Conservation (phyloP, 202 grass and related monocot species). For the Musa balbisiana region DNA sequence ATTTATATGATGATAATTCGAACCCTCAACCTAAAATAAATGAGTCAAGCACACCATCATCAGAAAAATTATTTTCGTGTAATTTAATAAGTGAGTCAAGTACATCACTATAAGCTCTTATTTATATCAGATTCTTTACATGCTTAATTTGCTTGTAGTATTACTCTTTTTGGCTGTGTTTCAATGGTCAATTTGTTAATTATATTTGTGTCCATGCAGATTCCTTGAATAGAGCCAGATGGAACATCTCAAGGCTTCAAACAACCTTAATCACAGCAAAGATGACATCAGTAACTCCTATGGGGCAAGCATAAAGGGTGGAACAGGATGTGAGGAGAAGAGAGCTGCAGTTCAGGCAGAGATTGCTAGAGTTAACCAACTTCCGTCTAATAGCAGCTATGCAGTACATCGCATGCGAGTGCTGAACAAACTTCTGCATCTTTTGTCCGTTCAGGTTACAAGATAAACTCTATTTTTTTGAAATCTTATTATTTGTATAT, state of each 20-base stretch:
- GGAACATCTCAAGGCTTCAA: neutral
- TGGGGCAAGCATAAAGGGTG: neutral
- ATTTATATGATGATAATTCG: too few relatives aligned
- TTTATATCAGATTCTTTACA: neutral
- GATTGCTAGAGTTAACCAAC: slow-evolving; percentile 42
- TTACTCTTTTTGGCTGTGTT: neutral
- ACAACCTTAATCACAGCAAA: neutral
- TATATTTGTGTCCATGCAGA: neutral
- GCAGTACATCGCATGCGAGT: slow-evolving; percentile 66
- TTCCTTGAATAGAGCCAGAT: neutral
- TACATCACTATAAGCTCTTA: neutral
- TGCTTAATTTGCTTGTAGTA: neutral
- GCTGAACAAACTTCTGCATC: slow-evolving; percentile 68
- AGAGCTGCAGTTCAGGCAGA: slow-evolving; percentile 44
- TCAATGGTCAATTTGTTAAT: neutral
- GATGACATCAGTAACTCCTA: neutral
- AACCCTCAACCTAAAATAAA: too few relatives aligned
- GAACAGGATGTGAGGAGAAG: slow-evolving; percentile 24
- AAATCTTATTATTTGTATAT: neutral
- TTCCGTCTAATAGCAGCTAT: slow-evolving; percentile 67
- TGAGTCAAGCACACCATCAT: too few relatives aligned
- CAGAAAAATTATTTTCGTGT: too few relatives aligned
- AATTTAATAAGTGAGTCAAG: too few relatives aligned
- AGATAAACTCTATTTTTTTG: neutral
- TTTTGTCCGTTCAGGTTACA: slow-evolving; percentile 56